Conservation (phyloP, 1,284 basidiomycete genomes). For the Ganoderma resinaceum region DNA sequence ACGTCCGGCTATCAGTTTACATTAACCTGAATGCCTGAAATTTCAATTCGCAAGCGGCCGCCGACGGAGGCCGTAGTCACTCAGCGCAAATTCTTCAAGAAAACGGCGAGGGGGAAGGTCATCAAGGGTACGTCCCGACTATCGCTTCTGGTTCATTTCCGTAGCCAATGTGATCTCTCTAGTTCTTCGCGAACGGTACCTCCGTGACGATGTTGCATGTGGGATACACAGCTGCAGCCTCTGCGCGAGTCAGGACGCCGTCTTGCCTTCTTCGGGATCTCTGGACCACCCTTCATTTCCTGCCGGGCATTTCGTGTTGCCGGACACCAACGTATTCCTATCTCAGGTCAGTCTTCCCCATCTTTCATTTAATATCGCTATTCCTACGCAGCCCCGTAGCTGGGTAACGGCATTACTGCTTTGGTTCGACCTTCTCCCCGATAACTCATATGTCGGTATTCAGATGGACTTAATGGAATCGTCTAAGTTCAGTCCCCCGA, state of each 20-base stretch:
- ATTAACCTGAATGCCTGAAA: constrained; percentile 55
- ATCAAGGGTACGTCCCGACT: constrained; percentile 76
- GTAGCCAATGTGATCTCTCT: neutral
- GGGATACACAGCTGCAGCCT: constrained; percentile 78
- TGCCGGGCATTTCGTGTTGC: constrained; percentile 83
- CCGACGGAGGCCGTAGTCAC: constrained; percentile 77
- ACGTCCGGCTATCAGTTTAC: neutral
- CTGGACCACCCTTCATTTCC: constrained; percentile 59
- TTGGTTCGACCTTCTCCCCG: neutral
- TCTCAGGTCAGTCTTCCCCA: constrained; percentile 69
- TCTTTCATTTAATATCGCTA: neutral
- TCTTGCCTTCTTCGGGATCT: constrained; percentile 52
- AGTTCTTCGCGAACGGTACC: constrained; percentile 95
- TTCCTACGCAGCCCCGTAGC: neutral
- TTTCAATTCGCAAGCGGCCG: constrained; percentile 82
- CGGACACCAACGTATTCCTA: constrained; percentile 97
- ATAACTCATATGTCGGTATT: constrained; percentile 17
- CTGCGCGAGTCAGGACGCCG: constrained; percentile 54
- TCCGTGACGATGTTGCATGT: constrained; percentile 94
- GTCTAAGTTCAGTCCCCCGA: constrained; percentile 73
- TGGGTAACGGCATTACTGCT: neutral
- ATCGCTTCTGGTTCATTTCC: constrained; percentile 3
- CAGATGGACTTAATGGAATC: constrained; percentile 95
- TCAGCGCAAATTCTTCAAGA: constrained; percentile 92
- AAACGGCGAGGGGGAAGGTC: constrained; percentile 94